These are phyloP conservation scores for Miscanthus lutarioriparius DNA, from an alignment of 176 grass and related monocot genomes.

Conservation along the genomic window DNA sequence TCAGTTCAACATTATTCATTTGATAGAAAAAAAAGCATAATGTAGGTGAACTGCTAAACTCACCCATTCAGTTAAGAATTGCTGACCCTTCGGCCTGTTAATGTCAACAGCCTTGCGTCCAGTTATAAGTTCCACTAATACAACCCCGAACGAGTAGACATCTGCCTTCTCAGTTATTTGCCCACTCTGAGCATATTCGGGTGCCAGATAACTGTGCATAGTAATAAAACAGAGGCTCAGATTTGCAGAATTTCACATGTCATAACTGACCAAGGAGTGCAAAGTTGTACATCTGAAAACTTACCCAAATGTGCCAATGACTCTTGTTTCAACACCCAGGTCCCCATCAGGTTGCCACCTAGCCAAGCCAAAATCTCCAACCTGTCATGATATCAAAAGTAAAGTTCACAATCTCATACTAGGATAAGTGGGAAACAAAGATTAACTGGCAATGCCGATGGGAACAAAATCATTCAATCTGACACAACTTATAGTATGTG, in stretches of 20 bases:
- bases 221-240: constrained; percentile 8
- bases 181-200: constrained; percentile 88
- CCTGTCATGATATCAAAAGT: constrained; percentile 38
- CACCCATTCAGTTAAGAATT: constrained; percentile 98
- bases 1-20: too few species aligned
- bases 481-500: neutral
- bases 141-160: constrained; percentile 95
- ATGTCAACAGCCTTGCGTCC: constrained; percentile 96
- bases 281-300: neutral
- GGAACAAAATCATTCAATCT: neutral
- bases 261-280: neutral
- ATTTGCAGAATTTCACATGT: neutral
- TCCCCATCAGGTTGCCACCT: constrained; percentile 98
- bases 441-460: neutral
- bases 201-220: constrained; percentile 62
- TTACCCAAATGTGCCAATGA: constrained; percentile 95
- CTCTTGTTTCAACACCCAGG: constrained; percentile 84
- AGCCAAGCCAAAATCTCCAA: constrained; percentile 91
- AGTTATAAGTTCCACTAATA: constrained; percentile 85
- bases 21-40: neutral
- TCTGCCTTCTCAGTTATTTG: constrained; percentile 98
- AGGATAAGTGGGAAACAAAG: neutral
- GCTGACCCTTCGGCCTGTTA: constrained; percentile 90
- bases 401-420: neutral
- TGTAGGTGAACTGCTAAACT: neutral